Conservation (phyloP, 139 green algal species). For the Asterochloris erici region DNA sequence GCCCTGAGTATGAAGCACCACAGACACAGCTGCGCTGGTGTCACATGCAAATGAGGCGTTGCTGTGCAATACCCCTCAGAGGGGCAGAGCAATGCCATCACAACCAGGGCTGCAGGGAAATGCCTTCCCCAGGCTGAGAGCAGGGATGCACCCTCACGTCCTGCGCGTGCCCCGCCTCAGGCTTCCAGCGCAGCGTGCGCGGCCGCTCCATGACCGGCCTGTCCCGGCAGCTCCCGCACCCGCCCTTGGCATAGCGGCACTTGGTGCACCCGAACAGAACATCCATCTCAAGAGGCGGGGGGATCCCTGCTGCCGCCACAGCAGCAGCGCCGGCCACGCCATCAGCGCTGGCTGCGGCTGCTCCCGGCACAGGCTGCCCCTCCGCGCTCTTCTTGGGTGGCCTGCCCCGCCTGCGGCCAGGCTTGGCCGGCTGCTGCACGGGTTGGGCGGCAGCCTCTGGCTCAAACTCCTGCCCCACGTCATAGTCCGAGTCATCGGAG, state of each 20-base stretch:
- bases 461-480: too few species aligned
- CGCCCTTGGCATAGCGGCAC: constrained; percentile 37
- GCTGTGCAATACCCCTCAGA: background rate
- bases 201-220: constrained; percentile 18
- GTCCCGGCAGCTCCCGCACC: constrained; percentile 20
- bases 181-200: constrained; percentile 24
- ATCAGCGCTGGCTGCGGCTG: too few species aligned
- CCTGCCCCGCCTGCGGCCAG: too few species aligned
- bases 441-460: too few species aligned
- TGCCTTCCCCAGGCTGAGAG: background rate
- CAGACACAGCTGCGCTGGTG: background rate
- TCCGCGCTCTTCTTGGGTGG: too few species aligned
- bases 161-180: constrained; percentile 13
- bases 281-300: constrained; percentile 19
- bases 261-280: constrained; percentile 45
- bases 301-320: background rate
- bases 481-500: too few species aligned
- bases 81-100: background rate
- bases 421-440: too few species aligned
- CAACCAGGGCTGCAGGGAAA: background rate
- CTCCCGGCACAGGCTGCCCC: too few species aligned
- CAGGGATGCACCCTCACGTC: constrained; percentile 4
- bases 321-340: background rate
- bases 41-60: background rate
- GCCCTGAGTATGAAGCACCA: background rate